Conservation (phyloP, 148 eudicot genomes). For the Talinum fruticosum region DNA sequence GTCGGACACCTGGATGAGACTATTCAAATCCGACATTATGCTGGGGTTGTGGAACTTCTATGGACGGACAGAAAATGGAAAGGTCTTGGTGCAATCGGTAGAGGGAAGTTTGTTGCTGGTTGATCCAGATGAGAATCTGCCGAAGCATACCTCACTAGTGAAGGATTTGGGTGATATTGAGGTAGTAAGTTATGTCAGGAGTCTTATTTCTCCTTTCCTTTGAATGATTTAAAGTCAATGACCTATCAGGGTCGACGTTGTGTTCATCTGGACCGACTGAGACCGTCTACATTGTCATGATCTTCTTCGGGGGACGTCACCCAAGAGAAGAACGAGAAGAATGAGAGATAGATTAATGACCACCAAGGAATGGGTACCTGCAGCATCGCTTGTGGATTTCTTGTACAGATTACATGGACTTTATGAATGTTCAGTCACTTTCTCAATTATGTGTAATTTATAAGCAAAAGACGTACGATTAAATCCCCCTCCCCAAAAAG, state of each 20-base stretch:
- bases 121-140: conserved; percentile 20
- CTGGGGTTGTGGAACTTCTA: conserved; percentile 20
- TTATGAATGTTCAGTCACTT: not conserved
- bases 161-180: conserved; percentile 28
- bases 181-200: conserved; percentile 25
- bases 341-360: not conserved
- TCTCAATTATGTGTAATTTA: conserved; percentile 3
- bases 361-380: not conserved
- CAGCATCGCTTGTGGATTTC: not conserved
- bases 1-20: conserved; percentile 26
- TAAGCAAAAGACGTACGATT: not conserved
- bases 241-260: not conserved
- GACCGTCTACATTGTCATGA: not conserved
- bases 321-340: not conserved
- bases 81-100: conserved; percentile 27
- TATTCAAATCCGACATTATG: conserved; percentile 22
- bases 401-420: conserved; percentile 9
- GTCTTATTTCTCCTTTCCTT: conserved; percentile 26
- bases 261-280: not conserved
- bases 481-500: no score
- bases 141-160: conserved; percentile 13
- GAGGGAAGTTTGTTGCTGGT: conserved; percentile 29
- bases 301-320: not conserved
- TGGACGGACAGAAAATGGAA: conserved; percentile 27
- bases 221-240: not conserved